Evolutionary conservation across 2,329 filamentous ascomycete species (phyloP), one percentile per base, ranked within the genome.

Genomic region (Cladosporium sp.): DNA sequence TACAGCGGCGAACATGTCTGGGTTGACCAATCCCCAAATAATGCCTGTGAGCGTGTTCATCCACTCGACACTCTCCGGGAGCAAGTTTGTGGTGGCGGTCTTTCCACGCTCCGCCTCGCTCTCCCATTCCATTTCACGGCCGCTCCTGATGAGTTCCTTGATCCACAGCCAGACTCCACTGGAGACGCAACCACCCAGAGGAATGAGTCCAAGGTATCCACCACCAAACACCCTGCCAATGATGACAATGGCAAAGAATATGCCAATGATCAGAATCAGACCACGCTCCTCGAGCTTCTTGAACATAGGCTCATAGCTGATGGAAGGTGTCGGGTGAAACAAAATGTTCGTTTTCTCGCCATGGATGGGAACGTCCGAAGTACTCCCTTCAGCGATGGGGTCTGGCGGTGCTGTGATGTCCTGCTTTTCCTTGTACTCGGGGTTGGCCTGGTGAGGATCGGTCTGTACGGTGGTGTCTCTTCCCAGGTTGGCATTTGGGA

Each of bases 311-410:
- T 95, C 89, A 64, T 89, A 96, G 72, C 85, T 89, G 58, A 96
- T 80, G 0, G 86, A 87, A 0, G 92, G 92, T 0, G 92, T 97
- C 13, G 93, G 92, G 68, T 96, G 92, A 70, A 97, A 97, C 24
- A 96, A 79, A 15, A 97, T 85, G 56, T 96, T 96, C 3, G 93
- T 97, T 78, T 93, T 96, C 66, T 97, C 92, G 61, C 91, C 92
- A 64, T 91, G 88, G 52, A 97, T 95, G 3, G 93, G 93, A 1
- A 97, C 90, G 69, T 97, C 93, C 20, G 89, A 91, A 0, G 92
- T 97, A 27, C 85, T 83, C 19, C 89, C 89, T 51, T 85, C 79
- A 13, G 85, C 84, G 17, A 96, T 76, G 0, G 92, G 92, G 58
- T 95, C 91, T 1, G 92, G 92, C 2, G 92, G 92, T 1, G 92